Conservation (phyloP, 2,329 filamentous ascomycete species). For the Epichloe hybrida region DNA sequence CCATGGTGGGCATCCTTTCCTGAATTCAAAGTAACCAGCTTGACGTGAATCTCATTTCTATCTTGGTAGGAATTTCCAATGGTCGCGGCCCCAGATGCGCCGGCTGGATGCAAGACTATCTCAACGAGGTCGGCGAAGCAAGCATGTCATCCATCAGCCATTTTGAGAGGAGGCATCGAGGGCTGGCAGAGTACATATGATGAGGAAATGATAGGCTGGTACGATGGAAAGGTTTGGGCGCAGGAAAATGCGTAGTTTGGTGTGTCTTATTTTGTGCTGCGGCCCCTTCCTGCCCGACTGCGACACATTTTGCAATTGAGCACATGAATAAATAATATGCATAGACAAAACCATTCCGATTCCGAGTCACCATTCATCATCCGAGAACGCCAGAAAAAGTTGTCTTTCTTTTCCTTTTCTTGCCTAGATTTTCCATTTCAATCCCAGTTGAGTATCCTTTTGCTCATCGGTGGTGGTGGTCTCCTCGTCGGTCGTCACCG, state of each 20-base stretch:
- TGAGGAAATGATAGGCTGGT: conserved; percentile 34
- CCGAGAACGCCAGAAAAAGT: conserved; percentile 22
- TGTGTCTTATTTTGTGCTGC: neutral
- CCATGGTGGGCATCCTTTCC: conserved; percentile 30
- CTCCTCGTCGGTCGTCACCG: conserved; percentile 37
- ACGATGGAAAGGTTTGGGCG: conserved; percentile 29
- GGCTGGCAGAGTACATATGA: conserved; percentile 39
- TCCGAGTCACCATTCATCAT: conserved; percentile 8
- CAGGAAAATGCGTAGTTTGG: neutral
- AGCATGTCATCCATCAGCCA: conserved; percentile 32
- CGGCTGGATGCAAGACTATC: conserved; percentile 30
- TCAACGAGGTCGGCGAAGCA: conserved; percentile 30
- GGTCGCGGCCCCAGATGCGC: too few species aligned
- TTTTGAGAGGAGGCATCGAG: conserved; percentile 39
- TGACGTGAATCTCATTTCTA: too few species aligned
- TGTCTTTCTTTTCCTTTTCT: neutral
- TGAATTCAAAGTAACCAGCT: conserved; percentile 15
- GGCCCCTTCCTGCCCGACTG: neutral
- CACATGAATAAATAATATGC: neutral
- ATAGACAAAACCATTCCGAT: neutral
- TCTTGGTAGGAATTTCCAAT: too few species aligned
- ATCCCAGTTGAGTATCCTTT: conserved; percentile 7
- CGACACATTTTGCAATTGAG: neutral
- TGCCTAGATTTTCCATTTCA: neutral
- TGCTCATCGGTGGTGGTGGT: conserved; percentile 16